Evolutionary conservation across 2,329 filamentous ascomycete species (phyloP).

Genomic region (Sporothrix curviconia): DNA sequence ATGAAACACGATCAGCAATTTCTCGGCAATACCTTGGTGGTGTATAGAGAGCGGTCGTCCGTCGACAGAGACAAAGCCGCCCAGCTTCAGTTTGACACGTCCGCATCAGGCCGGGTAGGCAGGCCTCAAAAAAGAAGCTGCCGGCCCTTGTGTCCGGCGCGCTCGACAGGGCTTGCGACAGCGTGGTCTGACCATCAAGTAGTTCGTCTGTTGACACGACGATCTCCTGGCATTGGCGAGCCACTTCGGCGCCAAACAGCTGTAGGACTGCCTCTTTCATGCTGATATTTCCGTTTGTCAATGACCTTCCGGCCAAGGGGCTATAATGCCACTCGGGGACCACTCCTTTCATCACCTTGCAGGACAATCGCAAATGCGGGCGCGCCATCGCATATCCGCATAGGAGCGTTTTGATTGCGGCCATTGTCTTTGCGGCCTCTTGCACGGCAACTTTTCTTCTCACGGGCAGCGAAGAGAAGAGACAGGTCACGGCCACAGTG

Average conservation of each 20-base stretch:
- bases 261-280: slow-evolving; percentile 56
- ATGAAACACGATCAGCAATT: slow-evolving; percentile 49
- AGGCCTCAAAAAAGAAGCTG: slow-evolving; percentile 46
- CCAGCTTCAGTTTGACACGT: slow-evolving; percentile 39
- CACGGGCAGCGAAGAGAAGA: slow-evolving; percentile 58
- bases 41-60: slow-evolving; percentile 53
- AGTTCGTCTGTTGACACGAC: neutral
- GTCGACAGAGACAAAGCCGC: slow-evolving; percentile 62
- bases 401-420: slow-evolving; percentile 53
- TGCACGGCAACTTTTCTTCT: slow-evolving; percentile 53
- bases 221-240: slow-evolving; percentile 14
- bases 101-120: slow-evolving; percentile 49
- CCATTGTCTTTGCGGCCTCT: slow-evolving; percentile 49
- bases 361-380: slow-evolving; percentile 52
- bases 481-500: slow-evolving; percentile 52
- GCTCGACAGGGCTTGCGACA: slow-evolving; percentile 13
- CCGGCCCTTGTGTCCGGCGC: neutral
- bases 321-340: slow-evolving; percentile 56
- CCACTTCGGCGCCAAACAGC: slow-evolving; percentile 46
- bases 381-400: slow-evolving; percentile 61
- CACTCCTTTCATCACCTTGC: slow-evolving; percentile 51
- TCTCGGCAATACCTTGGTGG: slow-evolving; percentile 52
- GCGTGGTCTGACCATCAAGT: neutral
- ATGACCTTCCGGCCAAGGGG: slow-evolving; percentile 22
- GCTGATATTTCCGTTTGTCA: slow-evolving; percentile 21